Evolutionary conservation across 2,329 filamentous ascomycete species (phyloP).

Genomic region (Ophiocordyceps sinensis): DNA sequence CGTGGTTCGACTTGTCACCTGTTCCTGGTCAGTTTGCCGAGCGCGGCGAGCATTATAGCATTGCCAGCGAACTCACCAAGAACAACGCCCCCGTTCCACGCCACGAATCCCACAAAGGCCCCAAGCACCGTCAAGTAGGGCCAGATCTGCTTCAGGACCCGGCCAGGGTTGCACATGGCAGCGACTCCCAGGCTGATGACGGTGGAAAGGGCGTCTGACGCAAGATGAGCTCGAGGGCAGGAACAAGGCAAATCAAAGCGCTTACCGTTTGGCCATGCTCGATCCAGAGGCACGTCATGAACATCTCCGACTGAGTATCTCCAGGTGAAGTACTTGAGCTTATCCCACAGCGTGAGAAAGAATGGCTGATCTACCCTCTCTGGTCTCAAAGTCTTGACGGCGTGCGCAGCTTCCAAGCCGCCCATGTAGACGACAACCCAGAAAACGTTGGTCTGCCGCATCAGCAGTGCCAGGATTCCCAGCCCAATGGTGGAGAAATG

Average conservation of each 20-base stretch:
- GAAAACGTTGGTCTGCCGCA: constrained; percentile 93
- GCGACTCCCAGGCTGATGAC: constrained; percentile 50
- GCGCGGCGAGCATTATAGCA: no score
- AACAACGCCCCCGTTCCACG: constrained; percentile 84
- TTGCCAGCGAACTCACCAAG: constrained; percentile 42
- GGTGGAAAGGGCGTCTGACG: constrained; percentile 38
- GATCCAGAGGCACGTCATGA: constrained; percentile 36
- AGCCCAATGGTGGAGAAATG: constrained; percentile 33
- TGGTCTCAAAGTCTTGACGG: constrained; percentile 29
- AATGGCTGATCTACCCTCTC: constrained; percentile 13
- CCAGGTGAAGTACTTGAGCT: constrained; percentile 23
- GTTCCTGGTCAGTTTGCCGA: not conserved
- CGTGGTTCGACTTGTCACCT: constrained; percentile 91
- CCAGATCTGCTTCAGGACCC: constrained; percentile 34
- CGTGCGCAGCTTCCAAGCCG: constrained; percentile 39
- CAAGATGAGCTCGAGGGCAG: not conserved
- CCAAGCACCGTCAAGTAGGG: constrained; percentile 48
- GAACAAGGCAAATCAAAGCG: not conserved
- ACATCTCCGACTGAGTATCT: constrained; percentile 36
- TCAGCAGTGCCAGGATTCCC: constrained; percentile 54
- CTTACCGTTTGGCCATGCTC: constrained; percentile 36
- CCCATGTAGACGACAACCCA: constrained; percentile 77
- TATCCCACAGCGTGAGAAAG: constrained; percentile 17
- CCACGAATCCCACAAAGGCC: constrained; percentile 60
- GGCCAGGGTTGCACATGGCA: constrained; percentile 31